These are phyloP conservation scores for Fonsecaea multimorphosa DNA, from an alignment of 2,329 filamentous ascomycete genomes.

Conservation along the genomic window DNA sequence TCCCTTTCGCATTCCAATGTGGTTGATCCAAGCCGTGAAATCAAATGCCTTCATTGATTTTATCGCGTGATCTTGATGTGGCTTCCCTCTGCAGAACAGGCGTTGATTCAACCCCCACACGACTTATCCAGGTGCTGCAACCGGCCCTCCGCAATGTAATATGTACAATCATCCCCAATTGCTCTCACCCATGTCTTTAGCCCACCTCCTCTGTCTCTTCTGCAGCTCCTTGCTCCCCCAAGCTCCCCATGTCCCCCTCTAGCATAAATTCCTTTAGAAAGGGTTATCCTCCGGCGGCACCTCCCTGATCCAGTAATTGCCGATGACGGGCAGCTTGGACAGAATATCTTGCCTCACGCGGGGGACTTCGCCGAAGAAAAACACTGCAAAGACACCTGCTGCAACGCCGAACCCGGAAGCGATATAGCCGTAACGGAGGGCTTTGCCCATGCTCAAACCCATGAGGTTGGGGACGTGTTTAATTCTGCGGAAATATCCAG, in stretches of 20 bases:
- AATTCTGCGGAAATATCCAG: constrained; percentile 13
- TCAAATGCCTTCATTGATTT: constrained; percentile 9
- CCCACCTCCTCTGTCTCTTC: not conserved
- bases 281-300: constrained; percentile 67
- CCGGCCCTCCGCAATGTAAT: constrained; percentile 12
- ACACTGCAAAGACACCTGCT: constrained; percentile 65
- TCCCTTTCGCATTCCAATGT: not conserved
- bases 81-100: not conserved
- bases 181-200: not conserved
- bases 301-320: constrained; percentile 62
- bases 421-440: constrained; percentile 50
- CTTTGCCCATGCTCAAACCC: constrained; percentile 35
- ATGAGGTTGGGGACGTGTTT: constrained; percentile 38
- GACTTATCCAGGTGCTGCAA: not conserved
- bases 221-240: not conserved
- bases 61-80: not conserved
- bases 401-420: constrained; percentile 63
- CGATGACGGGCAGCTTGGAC: constrained; percentile 64
- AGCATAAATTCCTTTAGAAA: constrained; percentile 33
- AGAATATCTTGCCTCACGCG: constrained; percentile 67
- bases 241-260: not conserved
- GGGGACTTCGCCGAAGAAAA: constrained; percentile 70
- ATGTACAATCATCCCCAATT: constrained; percentile 24
- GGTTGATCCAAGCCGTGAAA: not conserved
- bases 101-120: not conserved